These are phyloP conservation scores for Colletotrichum brevisporum DNA, from an alignment of 2,329 filamentous ascomycete species.

Conservation along the genomic window DNA sequence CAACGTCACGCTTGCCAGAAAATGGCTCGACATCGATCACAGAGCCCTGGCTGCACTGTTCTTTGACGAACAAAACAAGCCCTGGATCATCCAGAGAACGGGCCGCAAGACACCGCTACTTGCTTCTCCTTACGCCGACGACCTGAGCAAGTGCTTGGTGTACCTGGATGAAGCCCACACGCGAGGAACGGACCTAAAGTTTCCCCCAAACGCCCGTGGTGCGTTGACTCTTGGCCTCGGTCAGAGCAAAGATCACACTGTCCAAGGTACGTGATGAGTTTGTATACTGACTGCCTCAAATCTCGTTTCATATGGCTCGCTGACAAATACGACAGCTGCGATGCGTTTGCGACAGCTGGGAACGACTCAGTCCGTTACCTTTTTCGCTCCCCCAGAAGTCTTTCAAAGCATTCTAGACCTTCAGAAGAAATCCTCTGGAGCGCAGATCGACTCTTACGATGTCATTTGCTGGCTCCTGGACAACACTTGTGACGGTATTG, in stretches of 20 bases:
- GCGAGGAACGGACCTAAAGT: slow-evolving; percentile 71
- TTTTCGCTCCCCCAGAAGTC: slow-evolving; percentile 72
- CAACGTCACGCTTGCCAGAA: slow-evolving; percentile 63
- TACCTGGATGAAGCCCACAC: slow-evolving; percentile 74
- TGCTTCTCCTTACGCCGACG: slow-evolving; percentile 67
- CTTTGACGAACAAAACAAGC: slow-evolving; percentile 62
- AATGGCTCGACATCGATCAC: slow-evolving; percentile 64
- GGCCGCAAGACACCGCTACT: slow-evolving; percentile 59
- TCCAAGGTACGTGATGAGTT: slow-evolving; percentile 63
- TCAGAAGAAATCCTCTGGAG: slow-evolving; percentile 45
- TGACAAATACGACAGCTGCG: slow-evolving; percentile 60
- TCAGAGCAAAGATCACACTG: slow-evolving; percentile 72
- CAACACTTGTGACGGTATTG: slow-evolving; percentile 72
- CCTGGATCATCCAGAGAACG: slow-evolving; percentile 58
- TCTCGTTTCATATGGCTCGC: too few relatives aligned
- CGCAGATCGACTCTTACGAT: slow-evolving; percentile 60
- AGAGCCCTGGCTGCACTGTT: slow-evolving; percentile 66
- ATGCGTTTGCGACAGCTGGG: slow-evolving; percentile 75
- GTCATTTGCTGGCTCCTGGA: slow-evolving; percentile 72
- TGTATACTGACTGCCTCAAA: neutral
- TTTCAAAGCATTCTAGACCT: slow-evolving; percentile 71
- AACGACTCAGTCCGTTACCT: slow-evolving; percentile 67
- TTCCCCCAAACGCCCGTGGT: slow-evolving; percentile 61
- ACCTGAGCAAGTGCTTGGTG: slow-evolving; percentile 66
- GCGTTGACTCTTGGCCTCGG: slow-evolving; percentile 70